Percentiles rank a stretch among this genome's conserved stretches.
These are phyloP conservation scores for Ballota nigra DNA, from an alignment of 257 asterid species.

Conservation along the genomic window DNA sequence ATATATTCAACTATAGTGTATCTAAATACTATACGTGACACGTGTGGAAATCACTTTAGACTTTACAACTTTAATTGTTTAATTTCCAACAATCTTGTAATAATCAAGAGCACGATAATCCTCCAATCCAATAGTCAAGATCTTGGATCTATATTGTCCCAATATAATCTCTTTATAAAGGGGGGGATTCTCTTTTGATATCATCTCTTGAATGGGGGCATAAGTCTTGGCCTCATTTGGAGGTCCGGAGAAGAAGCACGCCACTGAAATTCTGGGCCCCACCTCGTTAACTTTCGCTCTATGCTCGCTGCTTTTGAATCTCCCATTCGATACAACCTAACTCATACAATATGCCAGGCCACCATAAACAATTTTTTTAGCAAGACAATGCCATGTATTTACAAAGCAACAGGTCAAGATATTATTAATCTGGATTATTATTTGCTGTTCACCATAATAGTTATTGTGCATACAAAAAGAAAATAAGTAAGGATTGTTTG, in stretches of 20 bases:
- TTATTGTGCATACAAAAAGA: too few relatives aligned
- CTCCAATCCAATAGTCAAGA: constrained; percentile 28
- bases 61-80: too few relatives aligned
- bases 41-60: too few relatives aligned
- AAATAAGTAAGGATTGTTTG: too few relatives aligned
- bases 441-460: too few relatives aligned
- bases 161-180: constrained; percentile 27
- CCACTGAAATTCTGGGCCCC: constrained; percentile 50
- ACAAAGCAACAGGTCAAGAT: too few relatives aligned
- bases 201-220: constrained; percentile 44
- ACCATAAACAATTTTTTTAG: background rate
- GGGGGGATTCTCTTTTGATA: constrained; percentile 42
- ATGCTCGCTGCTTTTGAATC: constrained; percentile 40
- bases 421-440: too few relatives aligned
- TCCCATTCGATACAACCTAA: constrained; percentile 45
- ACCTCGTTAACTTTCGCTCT: constrained; percentile 30
- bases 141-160: constrained; percentile 25
- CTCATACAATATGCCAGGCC: too few relatives aligned
- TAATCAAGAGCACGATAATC: constrained; percentile 33
- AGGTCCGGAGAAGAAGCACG: constrained; percentile 37
- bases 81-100: constrained; percentile 28
- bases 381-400: too few relatives aligned
- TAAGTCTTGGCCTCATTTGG: background rate
- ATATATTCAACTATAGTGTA: too few relatives aligned
- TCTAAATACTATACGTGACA: too few relatives aligned